These are phyloP conservation scores for Arctostaphylos glauca DNA, from an alignment of 148 eudicot species.

Conservation along the genomic window DNA sequence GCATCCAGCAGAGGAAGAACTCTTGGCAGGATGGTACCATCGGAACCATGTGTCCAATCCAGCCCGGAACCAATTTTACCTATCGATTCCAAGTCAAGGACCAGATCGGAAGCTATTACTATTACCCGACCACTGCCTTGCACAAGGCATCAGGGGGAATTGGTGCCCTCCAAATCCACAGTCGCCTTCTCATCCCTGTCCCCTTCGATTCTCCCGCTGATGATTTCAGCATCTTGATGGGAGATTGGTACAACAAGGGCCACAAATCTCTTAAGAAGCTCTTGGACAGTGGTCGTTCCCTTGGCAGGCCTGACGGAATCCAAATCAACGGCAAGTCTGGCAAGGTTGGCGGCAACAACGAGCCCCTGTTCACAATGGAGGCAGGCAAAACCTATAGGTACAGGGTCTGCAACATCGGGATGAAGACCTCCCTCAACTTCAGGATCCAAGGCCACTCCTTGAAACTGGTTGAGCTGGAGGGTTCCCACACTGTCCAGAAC, in stretches of 20 bases:
- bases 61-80: constrained; percentile 31
- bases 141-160: constrained; percentile 30
- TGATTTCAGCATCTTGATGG: constrained; percentile 26
- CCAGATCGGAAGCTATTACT: constrained; percentile 35
- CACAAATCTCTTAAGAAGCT: constrained; percentile 17
- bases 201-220: constrained; percentile 25
- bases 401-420: constrained; percentile 27
- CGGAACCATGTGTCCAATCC: constrained; percentile 34
- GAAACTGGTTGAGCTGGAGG: constrained; percentile 34
- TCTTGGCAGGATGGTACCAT: constrained; percentile 33
- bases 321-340: constrained; percentile 32
- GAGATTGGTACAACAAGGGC: constrained; percentile 32
- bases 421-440: constrained; percentile 25
- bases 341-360: constrained; percentile 15
- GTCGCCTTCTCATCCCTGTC: constrained; percentile 30
- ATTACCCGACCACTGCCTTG: constrained; percentile 22
- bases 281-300: constrained; percentile 24
- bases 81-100: constrained; percentile 33
- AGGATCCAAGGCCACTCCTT: constrained; percentile 30
- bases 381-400: constrained; percentile 27
- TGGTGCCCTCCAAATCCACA: constrained; percentile 25
- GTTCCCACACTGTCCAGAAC: constrained; percentile 30
- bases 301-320: constrained; percentile 32
- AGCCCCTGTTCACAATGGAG: constrained; percentile 35
- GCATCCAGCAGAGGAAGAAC: constrained; percentile 36